Percentiles rank a stretch among this genome's conserved stretches.
These are phyloP conservation scores for Globisporangium solare DNA, from an alignment of 352 stramenopile genomes.

Conservation along the genomic window DNA sequence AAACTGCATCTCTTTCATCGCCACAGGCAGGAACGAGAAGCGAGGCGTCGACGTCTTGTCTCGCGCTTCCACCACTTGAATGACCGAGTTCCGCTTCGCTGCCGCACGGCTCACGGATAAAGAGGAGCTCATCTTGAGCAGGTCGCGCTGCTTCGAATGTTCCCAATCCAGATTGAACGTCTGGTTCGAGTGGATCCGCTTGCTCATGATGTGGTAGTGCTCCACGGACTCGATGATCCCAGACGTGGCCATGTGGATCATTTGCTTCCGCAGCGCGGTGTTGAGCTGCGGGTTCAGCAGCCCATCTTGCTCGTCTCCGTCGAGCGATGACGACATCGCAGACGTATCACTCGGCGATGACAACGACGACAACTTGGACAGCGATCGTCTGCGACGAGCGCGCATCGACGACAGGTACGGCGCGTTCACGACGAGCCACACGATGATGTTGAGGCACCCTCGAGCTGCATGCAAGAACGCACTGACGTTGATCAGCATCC, in stretches of 20 bases:
- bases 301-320: conserved; percentile 21
- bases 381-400: background rate
- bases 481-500: conserved; percentile 63
- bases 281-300: conserved; percentile 86
- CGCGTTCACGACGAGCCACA: conserved; percentile 82
- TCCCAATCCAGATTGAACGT: conserved; percentile 82
- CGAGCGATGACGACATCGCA: conserved; percentile 3
- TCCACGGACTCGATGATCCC: conserved; percentile 86
- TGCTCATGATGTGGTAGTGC: conserved; percentile 68
- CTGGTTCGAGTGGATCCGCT: conserved; percentile 68
- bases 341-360: conserved; percentile 10
- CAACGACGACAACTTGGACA: conserved; percentile 7
- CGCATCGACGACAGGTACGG: conserved; percentile 45
- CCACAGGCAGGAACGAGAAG: conserved; percentile 65
- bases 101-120: conserved; percentile 26
- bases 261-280: conserved; percentile 72
- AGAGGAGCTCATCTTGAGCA: conserved; percentile 42
- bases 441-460: conserved; percentile 79
- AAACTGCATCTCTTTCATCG: conserved; percentile 84
- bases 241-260: conserved; percentile 87
- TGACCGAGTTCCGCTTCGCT: conserved; percentile 45
- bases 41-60: conserved; percentile 35
- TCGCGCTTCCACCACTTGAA: conserved; percentile 58
- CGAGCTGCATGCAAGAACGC: conserved; percentile 77
- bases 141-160: conserved; percentile 49